Base-by-base conservation (phyloP, 805 yeast genomes). In the Teunomyces pallodes region DNA sequence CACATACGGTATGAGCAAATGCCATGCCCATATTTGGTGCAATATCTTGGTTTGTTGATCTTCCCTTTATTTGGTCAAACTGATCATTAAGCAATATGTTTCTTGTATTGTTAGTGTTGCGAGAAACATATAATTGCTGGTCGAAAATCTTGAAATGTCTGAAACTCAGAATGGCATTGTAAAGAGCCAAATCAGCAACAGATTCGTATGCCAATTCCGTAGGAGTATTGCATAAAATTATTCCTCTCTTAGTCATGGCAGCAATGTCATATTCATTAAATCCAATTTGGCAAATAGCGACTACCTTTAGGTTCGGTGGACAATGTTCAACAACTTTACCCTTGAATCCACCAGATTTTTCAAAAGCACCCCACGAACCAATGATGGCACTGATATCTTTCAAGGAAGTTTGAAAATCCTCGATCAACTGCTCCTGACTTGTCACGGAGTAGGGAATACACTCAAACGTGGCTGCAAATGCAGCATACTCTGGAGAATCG, bases 1-100 rank as follows among this genome's bases (percentile, higher is more conserved):
- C 59, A 9, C 52, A 45, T 4, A 45, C 32, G 4, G 42, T 8
- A 16, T 76, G 75, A 0, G 75, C 69, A 54, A 73, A 67, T 12
- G 41, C 4, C 3, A 24, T 8, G 5, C 39, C 39, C 13, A 16
- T 13, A 10, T 43, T 47, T 6, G 16, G 7, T 20, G 24, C 36
- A 17, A 27, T 10, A 1, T 35, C 8, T 5, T 47, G 29, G 9
- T n/a, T 26, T 5, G 31, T 7, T 6, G 29, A 8, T 10, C 27
- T 29, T 2, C 57, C 57, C 4, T 39, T 27, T 8, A 41, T 33
- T 7, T 31, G 24, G 36, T 54, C 57, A 35, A 54, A 46, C 17
- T n/a, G 17, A 8, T 50, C 52, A 12, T 38, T 32, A 24, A 50
- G 51, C 49, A 56, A 50, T 44, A 47, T 43, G 24, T 33, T 46